A percentile compares a stretch with the other conserved stretches of the same genome.
These are phyloP conservation scores for Aspergillus sp. DNA, from an alignment of 2,329 filamentous ascomycete species.

Conservation along the genomic window DNA sequence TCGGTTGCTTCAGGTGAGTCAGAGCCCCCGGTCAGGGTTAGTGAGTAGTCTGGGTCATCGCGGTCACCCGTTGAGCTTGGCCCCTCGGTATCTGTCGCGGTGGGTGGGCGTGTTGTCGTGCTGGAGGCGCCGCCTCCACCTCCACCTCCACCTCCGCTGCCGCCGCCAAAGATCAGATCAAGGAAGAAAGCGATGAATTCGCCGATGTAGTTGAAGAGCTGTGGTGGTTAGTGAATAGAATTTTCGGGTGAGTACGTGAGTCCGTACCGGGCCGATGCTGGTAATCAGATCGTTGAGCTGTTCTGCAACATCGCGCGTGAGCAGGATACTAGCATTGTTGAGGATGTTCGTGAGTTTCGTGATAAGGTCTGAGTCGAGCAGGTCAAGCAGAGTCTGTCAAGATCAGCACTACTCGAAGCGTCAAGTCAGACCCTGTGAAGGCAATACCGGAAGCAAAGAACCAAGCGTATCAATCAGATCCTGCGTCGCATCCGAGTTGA, in stretches of 20 bases:
- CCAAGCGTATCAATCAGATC: not conserved
- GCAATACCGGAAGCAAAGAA: not conserved
- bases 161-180: not conserved
- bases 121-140: not conserved
- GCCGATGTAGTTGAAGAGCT: constrained; percentile 9
- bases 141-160: not conserved
- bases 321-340: constrained; percentile 1
- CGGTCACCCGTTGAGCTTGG: not conserved
- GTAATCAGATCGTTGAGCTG: constrained; percentile 4
- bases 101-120: not conserved
- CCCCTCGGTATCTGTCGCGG: not conserved
- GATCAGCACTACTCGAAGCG: not conserved
- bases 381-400: not conserved
- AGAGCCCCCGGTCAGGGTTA: not conserved
- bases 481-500: not conserved
- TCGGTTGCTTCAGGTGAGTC: not conserved
- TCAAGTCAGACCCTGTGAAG: not conserved
- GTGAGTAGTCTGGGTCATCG: not conserved
- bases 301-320: not conserved
- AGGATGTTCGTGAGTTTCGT: not conserved
- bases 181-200: constrained; percentile 3
- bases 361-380: constrained; percentile 1
- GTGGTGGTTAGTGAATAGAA: not conserved
- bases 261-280: not conserved
- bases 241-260: not conserved